A percentile compares a stretch with the other conserved stretches of the same genome.
phyloP scores from a whole-genome alignment of 129 eudicot genomes.

The Logfia minima region DNA sequence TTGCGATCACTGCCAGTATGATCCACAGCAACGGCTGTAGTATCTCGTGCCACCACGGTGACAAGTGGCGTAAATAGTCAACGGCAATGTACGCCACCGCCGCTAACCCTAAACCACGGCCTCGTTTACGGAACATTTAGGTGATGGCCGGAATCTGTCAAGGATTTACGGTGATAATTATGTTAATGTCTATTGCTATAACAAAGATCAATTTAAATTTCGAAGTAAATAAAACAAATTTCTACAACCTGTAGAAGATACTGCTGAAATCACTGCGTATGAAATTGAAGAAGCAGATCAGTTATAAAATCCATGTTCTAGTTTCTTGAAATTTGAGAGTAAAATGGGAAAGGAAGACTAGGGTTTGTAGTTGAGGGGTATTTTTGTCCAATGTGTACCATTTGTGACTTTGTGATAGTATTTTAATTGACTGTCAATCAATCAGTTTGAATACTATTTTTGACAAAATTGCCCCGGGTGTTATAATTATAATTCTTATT shows the following conservation, averaged over 20 bases:
- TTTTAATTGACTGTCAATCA: no score
- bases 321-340: no score
- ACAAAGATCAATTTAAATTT: no score
- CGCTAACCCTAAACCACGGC: constrained; percentile 55
- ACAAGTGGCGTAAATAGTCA: constrained; percentile 78
- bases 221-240: no score
- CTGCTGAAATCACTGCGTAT: neutral
- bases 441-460: no score
- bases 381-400: neutral
- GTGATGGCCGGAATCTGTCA: no score
- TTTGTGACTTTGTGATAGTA: no score
- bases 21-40: constrained; percentile 88
- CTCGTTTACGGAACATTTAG: neutral
- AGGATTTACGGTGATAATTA: no score
- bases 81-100: constrained; percentile 68
- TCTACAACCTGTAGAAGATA: neutral
- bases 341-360: no score
- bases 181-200: no score
- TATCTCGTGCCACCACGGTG: constrained; percentile 72
- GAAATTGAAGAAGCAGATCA: neutral
- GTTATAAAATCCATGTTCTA: neutral
- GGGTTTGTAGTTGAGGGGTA: neutral
- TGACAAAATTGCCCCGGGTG: no score
- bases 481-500: no score
- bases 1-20: constrained; percentile 56